Evolutionary conservation across 2,329 filamentous ascomycete species (phyloP), one percentile per base, ranked within the genome.

Genomic region (Beauveria bassiana): DNA sequence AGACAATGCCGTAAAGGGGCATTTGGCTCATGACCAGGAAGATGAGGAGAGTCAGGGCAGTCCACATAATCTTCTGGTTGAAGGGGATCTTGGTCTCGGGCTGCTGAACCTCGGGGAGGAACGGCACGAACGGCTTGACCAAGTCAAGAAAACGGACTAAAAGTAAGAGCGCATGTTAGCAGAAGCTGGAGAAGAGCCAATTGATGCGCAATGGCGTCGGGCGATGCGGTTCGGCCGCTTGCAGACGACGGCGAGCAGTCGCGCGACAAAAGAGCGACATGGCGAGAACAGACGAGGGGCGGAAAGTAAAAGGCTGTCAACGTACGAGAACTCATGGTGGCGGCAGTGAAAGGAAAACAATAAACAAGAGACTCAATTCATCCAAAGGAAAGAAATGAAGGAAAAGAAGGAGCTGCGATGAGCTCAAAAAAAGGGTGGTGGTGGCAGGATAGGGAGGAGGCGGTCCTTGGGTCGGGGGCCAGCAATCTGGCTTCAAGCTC

Each of bases 1-100:
- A 99, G 74, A 99, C 96, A 78, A 99, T 99, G 79, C 95, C 95
- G 81, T 99, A 99, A 65, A 95, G 81, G 67, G 95, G 93, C 95
- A 99, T 98, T 82, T 97, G 95, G 81, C 92, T 97, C 95, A 99
- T 99, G 79, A 99, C 92, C 84, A 99, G 82, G 86, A 99, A 99
- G 81, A 98, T 96, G 77, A 99, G 83, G 70, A 99, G 86, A 67
- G 95, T 98, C 76, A 93, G 86, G 75, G 89, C 90, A 68, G 90
- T 95, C 90, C 90, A 95, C 90, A 93, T 93, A 82, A 95, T 81
- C 84, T 93, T 93, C 79, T 98, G 95, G 84, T 98, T 96, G 88
- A 99, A 99, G 69, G 93, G 91, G 63, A 96, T 89, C 84, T 97
- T 98, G 77, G 93, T 96, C 82, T 99, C 95, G 70, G 95, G 95